Evolutionary conservation across 2,329 filamentous ascomycete genomes (phyloP).

Genomic region (Alternaria sp.): DNA sequence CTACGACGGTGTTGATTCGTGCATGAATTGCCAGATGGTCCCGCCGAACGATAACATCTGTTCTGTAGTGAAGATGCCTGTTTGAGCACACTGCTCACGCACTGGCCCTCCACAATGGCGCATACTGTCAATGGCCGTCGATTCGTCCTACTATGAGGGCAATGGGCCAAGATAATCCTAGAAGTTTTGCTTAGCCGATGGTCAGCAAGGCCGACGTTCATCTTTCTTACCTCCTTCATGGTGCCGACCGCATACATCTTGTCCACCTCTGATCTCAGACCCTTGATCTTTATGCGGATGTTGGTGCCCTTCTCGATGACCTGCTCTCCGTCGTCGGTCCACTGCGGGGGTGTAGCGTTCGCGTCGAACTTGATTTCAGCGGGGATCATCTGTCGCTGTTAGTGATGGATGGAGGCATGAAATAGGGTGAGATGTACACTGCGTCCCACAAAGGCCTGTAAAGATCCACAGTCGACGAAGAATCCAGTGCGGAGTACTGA

Average conservation of each 20-base stretch:
- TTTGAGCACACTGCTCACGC: background rate
- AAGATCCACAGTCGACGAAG: constrained; percentile 81
- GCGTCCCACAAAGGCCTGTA: constrained; percentile 80
- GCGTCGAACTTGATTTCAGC: constrained; percentile 92
- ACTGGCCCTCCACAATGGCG: background rate
- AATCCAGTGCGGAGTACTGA: constrained; percentile 92
- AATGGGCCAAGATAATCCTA: constrained; percentile 51
- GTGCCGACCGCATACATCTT: constrained; percentile 97
- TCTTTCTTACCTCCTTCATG: constrained; percentile 73
- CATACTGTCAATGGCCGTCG: background rate
- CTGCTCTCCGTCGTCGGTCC: constrained; percentile 92
- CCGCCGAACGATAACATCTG: background rate
- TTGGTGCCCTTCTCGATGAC: constrained; percentile 94
- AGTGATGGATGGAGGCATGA: constrained; percentile 24
- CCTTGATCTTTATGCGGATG: constrained; percentile 91
- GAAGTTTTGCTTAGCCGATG: constrained; percentile 19
- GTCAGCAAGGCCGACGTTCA: background rate
- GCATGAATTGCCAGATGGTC: background rate
- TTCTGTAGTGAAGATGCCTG: background rate
- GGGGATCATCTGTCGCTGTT: constrained; percentile 75
- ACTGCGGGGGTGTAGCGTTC: constrained; percentile 95
- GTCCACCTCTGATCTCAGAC: constrained; percentile 89
- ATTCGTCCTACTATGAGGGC: constrained; percentile 31
- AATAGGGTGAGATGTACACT: constrained; percentile 66
- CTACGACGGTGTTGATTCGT: background rate